Conservation (phyloP, 2,329 filamentous ascomycete species). For the Hypomyces perniciosus region DNA sequence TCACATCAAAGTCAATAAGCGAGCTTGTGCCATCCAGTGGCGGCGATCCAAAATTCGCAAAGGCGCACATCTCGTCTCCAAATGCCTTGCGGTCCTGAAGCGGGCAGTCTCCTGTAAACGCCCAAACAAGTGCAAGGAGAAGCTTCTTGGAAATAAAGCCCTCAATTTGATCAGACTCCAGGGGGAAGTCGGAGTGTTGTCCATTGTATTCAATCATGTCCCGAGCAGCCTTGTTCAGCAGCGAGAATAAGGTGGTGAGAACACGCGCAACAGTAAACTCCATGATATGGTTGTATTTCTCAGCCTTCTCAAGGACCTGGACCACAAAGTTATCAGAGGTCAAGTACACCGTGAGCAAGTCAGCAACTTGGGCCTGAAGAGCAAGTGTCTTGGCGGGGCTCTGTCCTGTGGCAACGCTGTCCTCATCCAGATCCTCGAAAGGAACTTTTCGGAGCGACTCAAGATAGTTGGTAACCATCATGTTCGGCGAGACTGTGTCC, state of each 20-base stretch:
- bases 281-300: slow-evolving; percentile 92
- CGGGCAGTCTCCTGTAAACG: slow-evolving; percentile 90
- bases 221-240: slow-evolving; percentile 89
- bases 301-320: slow-evolving; percentile 69
- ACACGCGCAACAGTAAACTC: slow-evolving; percentile 89
- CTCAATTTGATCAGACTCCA: slow-evolving; percentile 86
- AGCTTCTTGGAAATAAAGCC: slow-evolving; percentile 90
- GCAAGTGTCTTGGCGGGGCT: slow-evolving; percentile 72
- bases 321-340: slow-evolving; percentile 75
- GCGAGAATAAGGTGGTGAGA: slow-evolving; percentile 86
- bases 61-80: slow-evolving; percentile 73
- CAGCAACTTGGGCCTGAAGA: slow-evolving; percentile 73
- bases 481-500: slow-evolving; percentile 85
- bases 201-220: slow-evolving; percentile 94
- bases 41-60: slow-evolving; percentile 83
- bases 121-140: slow-evolving; percentile 88
- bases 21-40: slow-evolving; percentile 71
- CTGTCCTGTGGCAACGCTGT: slow-evolving; percentile 69
- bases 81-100: slow-evolving; percentile 81
- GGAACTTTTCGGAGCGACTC: slow-evolving; percentile 73
- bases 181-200: slow-evolving; percentile 87
- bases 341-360: slow-evolving; percentile 69
- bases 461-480: slow-evolving; percentile 92
- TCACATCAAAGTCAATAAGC: slow-evolving; percentile 92
- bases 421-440: slow-evolving; percentile 95